These are phyloP conservation scores for Sparassis latifolia DNA, from an alignment of 1,284 basidiomycete species.

Conservation along the genomic window DNA sequence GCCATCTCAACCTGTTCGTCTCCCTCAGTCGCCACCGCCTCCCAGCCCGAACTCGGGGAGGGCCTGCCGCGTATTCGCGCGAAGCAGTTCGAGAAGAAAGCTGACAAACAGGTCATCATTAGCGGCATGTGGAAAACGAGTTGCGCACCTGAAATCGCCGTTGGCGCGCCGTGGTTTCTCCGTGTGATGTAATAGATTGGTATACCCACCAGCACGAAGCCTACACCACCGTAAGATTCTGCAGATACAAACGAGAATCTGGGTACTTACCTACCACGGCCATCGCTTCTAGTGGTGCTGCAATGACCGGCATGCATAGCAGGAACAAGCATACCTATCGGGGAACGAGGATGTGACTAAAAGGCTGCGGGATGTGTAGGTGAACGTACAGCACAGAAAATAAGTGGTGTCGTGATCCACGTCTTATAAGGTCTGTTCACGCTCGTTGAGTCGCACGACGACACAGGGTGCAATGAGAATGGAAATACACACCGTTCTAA, in stretches of 20 bases:
- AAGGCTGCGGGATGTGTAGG: neutral
- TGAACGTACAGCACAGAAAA: slow-evolving; percentile 76
- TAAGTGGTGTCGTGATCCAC: slow-evolving; percentile 86
- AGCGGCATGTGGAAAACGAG: neutral
- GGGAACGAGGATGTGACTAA: neutral
- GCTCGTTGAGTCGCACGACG: neutral
- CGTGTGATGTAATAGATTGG: slow-evolving; percentile 84
- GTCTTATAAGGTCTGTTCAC: slow-evolving; percentile 78
- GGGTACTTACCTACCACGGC: slow-evolving; percentile 70
- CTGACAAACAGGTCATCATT: slow-evolving; percentile 23
- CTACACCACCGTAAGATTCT: slow-evolving; percentile 25
- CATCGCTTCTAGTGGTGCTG: slow-evolving; percentile 84
- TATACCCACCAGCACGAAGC: slow-evolving; percentile 68
- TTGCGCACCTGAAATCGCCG: slow-evolving; percentile 21
- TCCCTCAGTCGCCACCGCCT: slow-evolving; percentile 65
- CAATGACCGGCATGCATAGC: slow-evolving; percentile 91
- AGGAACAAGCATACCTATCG: slow-evolving; percentile 83
- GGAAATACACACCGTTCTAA: slow-evolving; percentile 57
- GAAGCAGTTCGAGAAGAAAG: slow-evolving; percentile 34
- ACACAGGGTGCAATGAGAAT: neutral
- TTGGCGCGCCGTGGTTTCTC: slow-evolving; percentile 34
- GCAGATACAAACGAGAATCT: neutral
- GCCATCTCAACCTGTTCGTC: slow-evolving; percentile 66
- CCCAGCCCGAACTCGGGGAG: slow-evolving; percentile 56
- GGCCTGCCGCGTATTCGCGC: slow-evolving; percentile 45